Conservation (phyloP, 1,284 basidiomycete genomes). For the Sporisorium graminicola region DNA sequence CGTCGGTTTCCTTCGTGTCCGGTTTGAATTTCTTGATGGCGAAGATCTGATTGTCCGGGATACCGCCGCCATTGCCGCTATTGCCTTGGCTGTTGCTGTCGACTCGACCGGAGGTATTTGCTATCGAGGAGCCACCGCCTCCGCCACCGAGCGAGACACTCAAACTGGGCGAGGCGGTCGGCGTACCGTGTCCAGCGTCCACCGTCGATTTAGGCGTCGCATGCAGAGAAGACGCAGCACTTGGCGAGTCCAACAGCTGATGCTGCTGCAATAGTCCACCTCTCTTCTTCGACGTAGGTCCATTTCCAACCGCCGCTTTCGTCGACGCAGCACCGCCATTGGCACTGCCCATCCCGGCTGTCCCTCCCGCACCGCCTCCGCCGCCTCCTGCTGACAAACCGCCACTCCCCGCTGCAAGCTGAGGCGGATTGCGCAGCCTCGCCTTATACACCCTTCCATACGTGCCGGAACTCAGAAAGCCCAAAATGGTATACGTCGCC, state of each 20-base stretch:
- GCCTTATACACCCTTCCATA: constrained; percentile 99
- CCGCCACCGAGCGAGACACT: constrained; percentile 6
- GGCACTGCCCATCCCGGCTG: background rate
- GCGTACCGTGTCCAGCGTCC: constrained; percentile 20
- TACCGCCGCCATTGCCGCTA: background rate
- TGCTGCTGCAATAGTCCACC: constrained; percentile 31
- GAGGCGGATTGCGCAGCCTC: constrained; percentile 70
- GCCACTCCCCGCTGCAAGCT: background rate
- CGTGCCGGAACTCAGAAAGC: constrained; percentile 97
- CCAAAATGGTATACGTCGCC: constrained; percentile 82
- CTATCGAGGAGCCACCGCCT: background rate
- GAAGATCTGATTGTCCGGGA: constrained; percentile 71
- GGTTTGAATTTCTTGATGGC: constrained; percentile 99
- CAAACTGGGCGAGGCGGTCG: constrained; percentile 30
- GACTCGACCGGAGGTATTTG: constrained; percentile 2
- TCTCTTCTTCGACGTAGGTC: constrained; percentile 20
- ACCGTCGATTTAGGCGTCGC: constrained; percentile 26
- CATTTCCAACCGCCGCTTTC: background rate
- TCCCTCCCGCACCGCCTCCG: background rate
- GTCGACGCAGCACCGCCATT: constrained; percentile 3
- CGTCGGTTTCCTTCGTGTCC: constrained; percentile 77
- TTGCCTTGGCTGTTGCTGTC: background rate
- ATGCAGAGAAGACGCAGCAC: constrained; percentile 26
- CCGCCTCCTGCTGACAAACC: background rate
- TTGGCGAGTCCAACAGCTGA: constrained; percentile 29